Conservation (phyloP, 805 yeast genomes). For the Metschnikowia hibisci region DNA sequence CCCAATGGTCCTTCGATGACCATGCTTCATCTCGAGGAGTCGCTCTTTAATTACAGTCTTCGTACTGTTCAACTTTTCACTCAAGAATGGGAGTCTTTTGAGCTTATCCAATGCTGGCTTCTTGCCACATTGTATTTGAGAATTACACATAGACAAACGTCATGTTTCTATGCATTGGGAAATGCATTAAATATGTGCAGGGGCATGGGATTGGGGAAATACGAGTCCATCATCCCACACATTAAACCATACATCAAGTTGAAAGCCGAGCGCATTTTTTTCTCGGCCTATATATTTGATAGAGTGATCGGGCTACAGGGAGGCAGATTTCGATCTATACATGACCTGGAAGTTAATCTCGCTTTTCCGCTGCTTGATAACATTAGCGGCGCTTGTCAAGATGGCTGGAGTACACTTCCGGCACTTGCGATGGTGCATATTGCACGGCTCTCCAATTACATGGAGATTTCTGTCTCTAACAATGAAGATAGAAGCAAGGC, state of each 20-base stretch:
- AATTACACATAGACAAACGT: slow-evolving; percentile 41
- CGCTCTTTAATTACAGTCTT: slow-evolving; percentile 39
- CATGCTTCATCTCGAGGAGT: slow-evolving; percentile 36
- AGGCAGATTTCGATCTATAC: slow-evolving; percentile 41
- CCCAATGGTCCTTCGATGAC: slow-evolving; percentile 19
- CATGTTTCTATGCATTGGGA: slow-evolving; percentile 40
- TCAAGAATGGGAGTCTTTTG: slow-evolving; percentile 51
- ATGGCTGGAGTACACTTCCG: slow-evolving; percentile 48
- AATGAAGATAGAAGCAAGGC: slow-evolving; percentile 25
- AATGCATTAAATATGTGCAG: slow-evolving; percentile 41
- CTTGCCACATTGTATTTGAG: slow-evolving; percentile 42
- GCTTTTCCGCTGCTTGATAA: slow-evolving; percentile 29
- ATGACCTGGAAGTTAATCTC: slow-evolving; percentile 35
- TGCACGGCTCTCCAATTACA: slow-evolving; percentile 35
- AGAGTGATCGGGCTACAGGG: slow-evolving; percentile 49
- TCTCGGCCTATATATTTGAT: slow-evolving; percentile 54
- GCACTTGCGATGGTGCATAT: slow-evolving; percentile 45
- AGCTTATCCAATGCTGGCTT: slow-evolving; percentile 50
- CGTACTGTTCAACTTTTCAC: slow-evolving; percentile 36
- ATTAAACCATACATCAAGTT: slow-evolving; percentile 36
- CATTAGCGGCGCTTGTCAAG: slow-evolving; percentile 28
- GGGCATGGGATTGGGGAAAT: slow-evolving; percentile 42
- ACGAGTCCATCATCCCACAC: slow-evolving; percentile 19
- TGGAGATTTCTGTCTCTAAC: slow-evolving; percentile 30
- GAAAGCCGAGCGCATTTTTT: slow-evolving; percentile 51